Evolutionary conservation across 2,329 filamentous ascomycete genomes (phyloP), one percentile per base, ranked within the genome.

Genomic region (Coleophoma cylindrospora): DNA sequence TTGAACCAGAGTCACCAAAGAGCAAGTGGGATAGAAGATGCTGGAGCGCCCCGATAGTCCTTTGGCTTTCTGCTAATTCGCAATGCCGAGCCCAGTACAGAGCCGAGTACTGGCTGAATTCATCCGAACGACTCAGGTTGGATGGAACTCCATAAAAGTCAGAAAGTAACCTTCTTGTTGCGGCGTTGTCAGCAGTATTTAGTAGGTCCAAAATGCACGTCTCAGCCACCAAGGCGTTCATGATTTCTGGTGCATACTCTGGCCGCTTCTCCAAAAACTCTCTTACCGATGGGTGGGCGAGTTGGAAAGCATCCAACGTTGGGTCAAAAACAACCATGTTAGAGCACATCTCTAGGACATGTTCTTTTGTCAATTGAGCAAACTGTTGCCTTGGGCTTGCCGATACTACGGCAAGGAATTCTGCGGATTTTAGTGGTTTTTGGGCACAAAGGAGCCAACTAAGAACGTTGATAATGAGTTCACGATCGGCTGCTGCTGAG

Each of bases 221-320:
- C 36, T 53, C 47, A 15, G 37, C 21, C 36, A 41, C 44, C 15
- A 53, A 22, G 12, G 22, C 11, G 21, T 53, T 44, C 40, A 32
- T 50, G 4, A 10, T 17, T 13, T 7, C 27, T 14, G 10, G 15
- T 15, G 19, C 33, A 45, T 40, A 54, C 34, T 53, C 48, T 32
- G 15, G 14, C 36, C n/a, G 15, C 8, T 36, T 44, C 38, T 53
- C 43, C 9, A 56, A n/a, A 46, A 47, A 56, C 46, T 56, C 54
- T 47, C 49, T 40, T 13, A 56, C 51, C 10, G 49, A 56, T 32
- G 54, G 33, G 44, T 56, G 51, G 8, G 54, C 44, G 40, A 56
- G 54, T 38, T 47, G 46, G 40, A 54, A 56, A 19, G 37, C 43
- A n/a, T 54, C 43, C 7, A 49, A 36, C 13, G 43, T 46, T n/a